Percentiles rank a stretch among this genome's conserved stretches.
These are phyloP conservation scores for Bacidia rubella DNA, from an alignment of 495 filamentous ascomycete genomes.

Conservation along the genomic window DNA sequence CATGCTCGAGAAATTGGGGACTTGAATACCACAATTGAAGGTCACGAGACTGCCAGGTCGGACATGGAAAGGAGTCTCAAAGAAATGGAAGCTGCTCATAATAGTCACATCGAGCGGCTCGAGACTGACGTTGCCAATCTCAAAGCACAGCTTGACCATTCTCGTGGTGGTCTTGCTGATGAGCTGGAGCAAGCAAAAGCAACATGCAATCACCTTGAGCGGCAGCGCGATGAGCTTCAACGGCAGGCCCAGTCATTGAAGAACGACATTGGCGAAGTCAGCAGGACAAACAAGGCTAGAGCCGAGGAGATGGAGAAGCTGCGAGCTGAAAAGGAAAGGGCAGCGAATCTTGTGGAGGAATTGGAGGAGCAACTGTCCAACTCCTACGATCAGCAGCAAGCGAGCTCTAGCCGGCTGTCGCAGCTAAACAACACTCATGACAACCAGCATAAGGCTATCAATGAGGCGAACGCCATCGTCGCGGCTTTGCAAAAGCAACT, in stretches of 20 bases:
- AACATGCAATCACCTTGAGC: slow-evolving; percentile 27
- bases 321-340: slow-evolving; percentile 59
- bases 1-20: slow-evolving; percentile 40
- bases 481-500: slow-evolving; percentile 36
- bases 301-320: slow-evolving; percentile 44
- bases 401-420: slow-evolving; percentile 61
- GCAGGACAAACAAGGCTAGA: slow-evolving; percentile 61
- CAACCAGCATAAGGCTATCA: slow-evolving; percentile 36
- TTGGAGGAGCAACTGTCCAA: slow-evolving; percentile 92
- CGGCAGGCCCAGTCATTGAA: slow-evolving; percentile 42
- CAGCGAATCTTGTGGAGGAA: slow-evolving; percentile 81
- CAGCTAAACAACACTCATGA: slow-evolving; percentile 45
- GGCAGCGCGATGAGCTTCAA: slow-evolving; percentile 37
- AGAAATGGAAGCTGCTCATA: slow-evolving; percentile 39
- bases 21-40: slow-evolving; percentile 24
- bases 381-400: slow-evolving; percentile 86
- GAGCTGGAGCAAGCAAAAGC: slow-evolving; percentile 27
- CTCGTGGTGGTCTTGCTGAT: slow-evolving; percentile 28
- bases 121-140: slow-evolving; percentile 24
- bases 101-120: slow-evolving; percentile 22
- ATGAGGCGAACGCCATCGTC: slow-evolving; percentile 34
- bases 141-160: slow-evolving; percentile 21
- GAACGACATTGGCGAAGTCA: slow-evolving; percentile 52
- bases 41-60: slow-evolving; percentile 7
- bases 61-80: slow-evolving; percentile 38